Conservation (phyloP, 1,284 basidiomycete genomes). For the Sphaerobolus stellatus region DNA sequence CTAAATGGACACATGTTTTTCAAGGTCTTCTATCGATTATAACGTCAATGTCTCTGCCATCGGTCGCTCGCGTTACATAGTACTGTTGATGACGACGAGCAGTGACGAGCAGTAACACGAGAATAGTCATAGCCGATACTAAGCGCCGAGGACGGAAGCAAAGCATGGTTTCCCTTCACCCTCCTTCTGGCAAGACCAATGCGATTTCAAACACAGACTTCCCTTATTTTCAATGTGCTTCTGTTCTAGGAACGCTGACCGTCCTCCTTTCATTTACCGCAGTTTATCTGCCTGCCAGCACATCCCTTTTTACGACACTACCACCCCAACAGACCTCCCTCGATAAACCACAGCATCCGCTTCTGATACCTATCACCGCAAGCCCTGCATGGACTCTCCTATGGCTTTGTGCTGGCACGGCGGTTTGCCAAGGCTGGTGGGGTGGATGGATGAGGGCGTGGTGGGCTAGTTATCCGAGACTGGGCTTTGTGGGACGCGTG, state of each 20-base stretch:
- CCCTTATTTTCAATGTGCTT: conserved; percentile 58
- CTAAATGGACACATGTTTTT: too few species aligned
- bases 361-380: conserved; percentile 65
- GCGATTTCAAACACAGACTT: too few species aligned
- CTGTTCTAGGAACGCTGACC: conserved; percentile 71
- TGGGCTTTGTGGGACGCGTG: conserved; percentile 14
- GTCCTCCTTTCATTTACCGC: conserved; percentile 65
- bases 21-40: too few species aligned
- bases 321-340: conserved; percentile 40
- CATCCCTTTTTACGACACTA: conserved; percentile 26
- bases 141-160: too few species aligned
- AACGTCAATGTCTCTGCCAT: too few species aligned
- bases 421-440: conserved; percentile 72
- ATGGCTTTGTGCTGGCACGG: conserved; percentile 59
- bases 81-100: too few species aligned
- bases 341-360: conserved; percentile 64
- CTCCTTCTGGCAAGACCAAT: too few species aligned
- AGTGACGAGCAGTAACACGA: too few species aligned
- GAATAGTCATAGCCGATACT: too few species aligned
- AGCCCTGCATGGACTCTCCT: conserved; percentile 59
- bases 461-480: conserved; percentile 31
- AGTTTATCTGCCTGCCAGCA: conserved; percentile 53
- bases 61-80: too few species aligned
- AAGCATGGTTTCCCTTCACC: too few species aligned
- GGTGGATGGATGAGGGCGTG: conserved; percentile 61